Base-by-base conservation (phyloP, 2,329 filamentous ascomycete species). In the Cladosporium velox region DNA sequence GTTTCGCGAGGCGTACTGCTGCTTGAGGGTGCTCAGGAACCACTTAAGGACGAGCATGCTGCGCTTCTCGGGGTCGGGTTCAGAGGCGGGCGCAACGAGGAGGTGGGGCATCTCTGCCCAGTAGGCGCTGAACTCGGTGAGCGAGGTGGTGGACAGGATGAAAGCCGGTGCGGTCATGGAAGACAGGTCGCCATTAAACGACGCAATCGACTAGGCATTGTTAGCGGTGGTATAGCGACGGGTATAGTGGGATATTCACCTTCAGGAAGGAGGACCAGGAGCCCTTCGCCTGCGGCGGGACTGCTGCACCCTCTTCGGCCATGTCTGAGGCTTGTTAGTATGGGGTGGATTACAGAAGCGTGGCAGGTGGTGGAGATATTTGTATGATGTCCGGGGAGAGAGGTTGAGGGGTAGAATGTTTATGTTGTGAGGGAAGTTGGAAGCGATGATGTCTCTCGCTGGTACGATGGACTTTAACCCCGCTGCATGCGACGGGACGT, bases 21-120 rank as follows among this genome's bases (percentile, higher is more conserved):
- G 92, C 82, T 95, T 96, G 62, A 98, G 84, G 3, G 93, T 97
- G 74, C 89, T 93, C 65, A 98, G 81, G 81, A 97, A 98, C 94
- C 94, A 98, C 79, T 94, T 96, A 73, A 97, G 83, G n/a, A 98
- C 94, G 38, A 94, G 84, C 71, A 96, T 81, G 24, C 92, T 90
- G 68, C 94, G 88, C 82, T 92, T 95, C 73, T 90, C 87, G 0
- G 93, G 86, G 76, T 96, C 91, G 62, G 88, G 73, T 78, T 97
- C 93, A 66, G 85, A 84, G 59, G 92, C 90, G 2, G 94, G 92
- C 14, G 93, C 93, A 67, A 92, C 88, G 72, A 98, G 90, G 67
- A 97, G 80, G 28, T 79, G 77, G 38, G 84, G 84, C 72, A 84
- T 83, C 68, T 85, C 83, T n/a, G 83, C 80, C 84, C 84, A 86